Evolutionary conservation across 192 early-diverging fungal genomes (phyloP), one percentile per base, ranked within the genome.

Genomic region (Backusella tarrabulga): DNA sequence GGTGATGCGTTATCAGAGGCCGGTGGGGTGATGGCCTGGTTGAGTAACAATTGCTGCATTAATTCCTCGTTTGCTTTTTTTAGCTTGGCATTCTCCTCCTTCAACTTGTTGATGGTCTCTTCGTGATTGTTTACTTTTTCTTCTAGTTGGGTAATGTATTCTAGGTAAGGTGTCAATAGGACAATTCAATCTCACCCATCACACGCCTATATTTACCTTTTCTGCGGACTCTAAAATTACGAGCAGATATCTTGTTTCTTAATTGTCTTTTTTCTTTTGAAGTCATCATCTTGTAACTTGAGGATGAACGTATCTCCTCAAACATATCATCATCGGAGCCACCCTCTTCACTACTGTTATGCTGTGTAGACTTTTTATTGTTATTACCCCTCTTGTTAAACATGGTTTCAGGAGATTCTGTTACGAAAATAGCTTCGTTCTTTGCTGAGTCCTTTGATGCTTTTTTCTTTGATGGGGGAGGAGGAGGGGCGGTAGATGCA

Each of bases 201-300:
- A 32, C 32, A 32, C 32, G 32, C 38, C 41, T 3, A 63, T 21
- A 14, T 69, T 60, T 67, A 82, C 81, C 92, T 84, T 94, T 94
- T 80, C 92, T 81, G 46, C 92, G 89, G 52, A 89, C 85, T 35
- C 92, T 83, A 81, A 94, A 94, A 77, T 92, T 92, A 72, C 92
- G 81, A 26, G 92, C 92, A n/a, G 89, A 91, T 35, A 94, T 91
- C 75, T 94, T 94, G 84, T 94, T 94, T 71, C 92, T 80, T 74
- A 93, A 77, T 81, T 91, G 90, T 38, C 92, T 81, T 21, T 90
- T 84, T 83, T 94, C 90, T 72, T 90, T 92, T 1, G 87, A 77
- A 14, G 87, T 74, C 77, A 93, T 76, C 42, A 87, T 38, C 35
- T 68, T 54, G 12, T 46, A 68, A 46, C 23, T 32, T 4, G 42